Base-by-base conservation (phyloP, 1,284 basidiomycete species). In the Pseudozyma hubeiensis region DNA sequence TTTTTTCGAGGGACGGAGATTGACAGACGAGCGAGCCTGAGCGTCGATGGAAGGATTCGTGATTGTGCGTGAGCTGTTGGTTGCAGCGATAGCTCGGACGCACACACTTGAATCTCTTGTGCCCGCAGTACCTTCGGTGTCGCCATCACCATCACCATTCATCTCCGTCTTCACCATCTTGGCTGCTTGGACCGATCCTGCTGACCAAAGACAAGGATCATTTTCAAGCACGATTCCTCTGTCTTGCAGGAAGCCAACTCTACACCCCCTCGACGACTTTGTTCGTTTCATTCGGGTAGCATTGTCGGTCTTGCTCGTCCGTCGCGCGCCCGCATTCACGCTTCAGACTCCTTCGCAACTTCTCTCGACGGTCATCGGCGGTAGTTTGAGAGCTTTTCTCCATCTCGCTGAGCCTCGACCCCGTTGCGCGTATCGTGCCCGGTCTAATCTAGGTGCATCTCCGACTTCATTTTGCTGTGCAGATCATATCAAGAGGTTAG, bases 221-320 rank as follows among this genome's bases (percentile, higher is more conserved):
- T 10, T 47, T 13, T 19, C 11, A 16, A 24, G 24, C 29, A 37
- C 35, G 8, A 14, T 9, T 47, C 34, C 52, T 52, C 63, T 56
- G 53, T 55, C 14, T 51, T 11, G 59, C 59, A 68, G 65, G 60
- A 63, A 59, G 60, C 65, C 65, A 68, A 60, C 43, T 37, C 34
- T 39, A 30, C 14, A 30, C 31, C 13, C 4, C 14, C 3, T 33
- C 30, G 19, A 19, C 45, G 9, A 6, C 17, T 17, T 9, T 5
- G 34, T 48, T 48, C 11, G 24, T 17, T 31, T 53, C 40, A n/a
- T 6, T 16, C 49, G 6, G 10, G 14, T 5, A 30, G 13, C 49
- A 13, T 33, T 30, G 10, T 30, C 39, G 39, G 29, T 17, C 29
- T 53, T 19, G 52, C 43, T 9, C 17, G 13, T 44, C 7, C 43